These are phyloP conservation scores for Saitozyma sp. DNA, from an alignment of 768 basidiomycete species.

Conservation along the genomic window DNA sequence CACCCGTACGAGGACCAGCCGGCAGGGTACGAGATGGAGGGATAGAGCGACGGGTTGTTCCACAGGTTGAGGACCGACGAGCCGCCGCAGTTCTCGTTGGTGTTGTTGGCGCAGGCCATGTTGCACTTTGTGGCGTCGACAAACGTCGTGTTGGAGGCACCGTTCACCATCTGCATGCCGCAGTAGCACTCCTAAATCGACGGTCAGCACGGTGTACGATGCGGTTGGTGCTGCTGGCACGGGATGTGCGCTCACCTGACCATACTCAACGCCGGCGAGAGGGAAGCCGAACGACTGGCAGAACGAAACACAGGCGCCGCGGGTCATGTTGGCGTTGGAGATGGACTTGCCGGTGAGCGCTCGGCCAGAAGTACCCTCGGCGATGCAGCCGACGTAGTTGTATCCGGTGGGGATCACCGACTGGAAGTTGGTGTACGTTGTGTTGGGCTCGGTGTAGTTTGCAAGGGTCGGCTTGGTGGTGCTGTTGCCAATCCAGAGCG, in stretches of 20 bases:
- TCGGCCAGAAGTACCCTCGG: conserved; percentile 45
- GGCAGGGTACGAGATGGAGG: conserved; percentile 24
- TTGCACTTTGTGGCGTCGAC: conserved; percentile 37
- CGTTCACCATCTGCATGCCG: conserved; percentile 44
- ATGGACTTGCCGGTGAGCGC: conserved; percentile 39
- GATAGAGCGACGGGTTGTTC: conserved; percentile 42
- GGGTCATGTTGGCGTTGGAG: conserved; percentile 45
- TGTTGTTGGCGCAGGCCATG: conserved; percentile 39
- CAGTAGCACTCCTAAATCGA: conserved; percentile 44
- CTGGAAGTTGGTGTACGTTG: conserved; percentile 24
- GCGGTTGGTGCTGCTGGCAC: too few relatives aligned
- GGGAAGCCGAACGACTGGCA: conserved; percentile 38
- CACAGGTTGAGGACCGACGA: conserved; percentile 34
- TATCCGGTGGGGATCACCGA: conserved; percentile 46
- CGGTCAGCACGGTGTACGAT: too few relatives aligned
- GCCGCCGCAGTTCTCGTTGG: conserved; percentile 51
- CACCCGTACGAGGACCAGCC: conserved; percentile 44
- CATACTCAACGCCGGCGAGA: conserved; percentile 49
- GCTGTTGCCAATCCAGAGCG: conserved; percentile 45
- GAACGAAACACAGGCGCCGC: conserved; percentile 34
- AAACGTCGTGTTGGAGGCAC: conserved; percentile 47
- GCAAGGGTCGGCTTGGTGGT: conserved; percentile 29
- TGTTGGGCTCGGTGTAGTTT: conserved; percentile 34
- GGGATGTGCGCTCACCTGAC: conserved; percentile 3
- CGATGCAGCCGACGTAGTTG: conserved; percentile 48